phyloP scores from a whole-genome alignment of 2,329 filamentous ascomycete genomes.

The Aureobasidium sp. region DNA sequence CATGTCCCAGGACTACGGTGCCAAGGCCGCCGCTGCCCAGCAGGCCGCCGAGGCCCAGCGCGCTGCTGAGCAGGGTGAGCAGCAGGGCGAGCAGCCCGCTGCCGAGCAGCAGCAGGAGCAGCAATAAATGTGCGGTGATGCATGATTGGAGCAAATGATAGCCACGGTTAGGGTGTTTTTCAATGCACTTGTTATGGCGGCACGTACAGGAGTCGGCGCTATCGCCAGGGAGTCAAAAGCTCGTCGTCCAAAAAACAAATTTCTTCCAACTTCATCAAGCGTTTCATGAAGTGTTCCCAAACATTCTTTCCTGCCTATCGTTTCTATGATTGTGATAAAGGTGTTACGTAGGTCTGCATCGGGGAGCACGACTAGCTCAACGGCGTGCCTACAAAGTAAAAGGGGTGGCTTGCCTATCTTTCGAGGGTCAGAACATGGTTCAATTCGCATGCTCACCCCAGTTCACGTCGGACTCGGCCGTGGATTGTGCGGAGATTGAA shows the following conservation, averaged over 20 bases:
- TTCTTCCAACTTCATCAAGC: constrained; percentile 14
- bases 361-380: constrained; percentile 1
- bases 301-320: neutral
- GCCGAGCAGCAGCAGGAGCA: constrained; percentile 32
- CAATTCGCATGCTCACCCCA: neutral
- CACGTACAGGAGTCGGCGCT: constrained; percentile 16
- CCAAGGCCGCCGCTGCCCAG: constrained; percentile 68
- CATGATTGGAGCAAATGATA: constrained; percentile 13
- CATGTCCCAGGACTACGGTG: constrained; percentile 96
- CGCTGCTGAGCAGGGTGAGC: constrained; percentile 50
- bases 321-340: neutral
- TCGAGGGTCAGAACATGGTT: neutral
- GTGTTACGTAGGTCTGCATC: neutral
- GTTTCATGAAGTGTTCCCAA: constrained; percentile 1
- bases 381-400: neutral
- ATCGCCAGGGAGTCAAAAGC: constrained; percentile 14
- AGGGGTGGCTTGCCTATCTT: neutral
- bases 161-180: constrained; percentile 14
- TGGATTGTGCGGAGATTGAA: neutral
- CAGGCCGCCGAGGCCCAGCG: constrained; percentile 57
- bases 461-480: neutral
- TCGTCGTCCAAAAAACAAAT: constrained; percentile 12
- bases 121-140: constrained; percentile 17
- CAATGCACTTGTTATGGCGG: constrained; percentile 15
- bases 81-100: constrained; percentile 37